phyloP scores from a whole-genome alignment of 2,329 filamentous ascomycete genomes.

The Bipolaris bicolor region DNA sequence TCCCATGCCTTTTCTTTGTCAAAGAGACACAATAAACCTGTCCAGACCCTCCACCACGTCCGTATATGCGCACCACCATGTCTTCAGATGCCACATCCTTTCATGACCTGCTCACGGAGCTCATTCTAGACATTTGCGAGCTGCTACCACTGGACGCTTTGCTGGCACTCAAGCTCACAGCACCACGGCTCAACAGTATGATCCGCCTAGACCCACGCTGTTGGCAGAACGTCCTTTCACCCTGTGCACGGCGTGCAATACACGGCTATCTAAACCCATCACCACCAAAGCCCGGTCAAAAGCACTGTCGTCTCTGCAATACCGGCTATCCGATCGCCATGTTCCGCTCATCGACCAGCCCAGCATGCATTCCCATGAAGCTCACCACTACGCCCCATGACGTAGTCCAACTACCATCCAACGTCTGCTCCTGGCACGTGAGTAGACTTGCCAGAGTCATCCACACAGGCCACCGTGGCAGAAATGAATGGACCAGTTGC shows the following conservation, averaged over 20 bases:
- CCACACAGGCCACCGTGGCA: conserved; percentile 24
- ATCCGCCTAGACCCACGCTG: conserved; percentile 26
- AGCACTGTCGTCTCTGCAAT: conserved; percentile 44
- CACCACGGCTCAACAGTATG: conserved; percentile 37
- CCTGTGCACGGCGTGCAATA: conserved; percentile 41
- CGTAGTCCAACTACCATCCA: conserved; percentile 36
- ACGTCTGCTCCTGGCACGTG: conserved; percentile 46
- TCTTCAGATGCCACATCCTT: conserved; percentile 15
- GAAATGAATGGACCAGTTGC: conserved; percentile 39
- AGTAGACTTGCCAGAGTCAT: conserved; percentile 33
- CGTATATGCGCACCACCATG: conserved; percentile 9
- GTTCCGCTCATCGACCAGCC: conserved; percentile 42
- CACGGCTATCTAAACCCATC: conserved; percentile 32
- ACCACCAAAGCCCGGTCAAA: conserved; percentile 16
- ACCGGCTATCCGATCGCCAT: conserved; percentile 32
- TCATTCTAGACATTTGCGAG: conserved; percentile 48
- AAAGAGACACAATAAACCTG: not conserved
- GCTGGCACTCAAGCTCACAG: conserved; percentile 49
- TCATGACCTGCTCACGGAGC: conserved; percentile 48
- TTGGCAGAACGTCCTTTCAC: conserved; percentile 22
- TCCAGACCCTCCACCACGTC: not conserved
- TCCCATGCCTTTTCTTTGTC: not conserved
- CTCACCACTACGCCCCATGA: conserved; percentile 18
- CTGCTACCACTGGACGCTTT: conserved; percentile 46
- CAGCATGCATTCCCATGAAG: conserved; percentile 28